Evolutionary conservation across 2,329 filamentous ascomycete species (phyloP), one percentile per base, ranked within the genome.

Genomic region (Ampelomyces quisqualis): DNA sequence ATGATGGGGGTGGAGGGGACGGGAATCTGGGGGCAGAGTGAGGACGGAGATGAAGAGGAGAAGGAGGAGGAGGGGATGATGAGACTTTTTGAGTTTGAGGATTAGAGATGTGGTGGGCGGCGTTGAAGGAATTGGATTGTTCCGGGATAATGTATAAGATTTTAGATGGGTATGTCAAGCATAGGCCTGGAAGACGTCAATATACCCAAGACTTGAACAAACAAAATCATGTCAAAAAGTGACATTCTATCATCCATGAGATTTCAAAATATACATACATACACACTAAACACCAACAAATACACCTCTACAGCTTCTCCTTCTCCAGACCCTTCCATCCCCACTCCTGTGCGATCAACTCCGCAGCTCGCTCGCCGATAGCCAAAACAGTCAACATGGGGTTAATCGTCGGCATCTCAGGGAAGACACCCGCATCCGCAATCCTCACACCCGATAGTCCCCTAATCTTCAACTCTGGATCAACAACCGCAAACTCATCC

Each of bases 361-460:
- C 90, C 0, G 90, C 90, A 5, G 82, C 85, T 42, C 86, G 78
- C 79, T 95, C 90, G 6, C 87, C 90, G 58, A 94, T 81, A 38
- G 81, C 85, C 62, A 95, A 70, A 4, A 95, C 89, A 1, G 89
- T 95, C 62, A 95, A 73, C 90, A 95, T 93, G 44, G 88, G 89
- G 73, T 95, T 95, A 66, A 93, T 85, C 38, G 80, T 86, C 31
- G 86, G 78, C 81, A 95, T 94, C 47, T 86, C 86, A 0, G 89
- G 90, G 75, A 95, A 95, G 35, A 95, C 80, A 58, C 89, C 88
- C 0, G 89, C 89, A 67, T 95, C 89, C 1, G 88, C 88, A 54
- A 95, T 88, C 43, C 89, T 79, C 43, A 94, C 70, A 20, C 80
- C 81, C 73, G 82, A 80, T 50, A 94, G 70, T 0, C 87, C 88